phyloP scores from a whole-genome alignment of 2,329 filamentous ascomycete species.

The Arthrobotrys sphaeroides region DNA sequence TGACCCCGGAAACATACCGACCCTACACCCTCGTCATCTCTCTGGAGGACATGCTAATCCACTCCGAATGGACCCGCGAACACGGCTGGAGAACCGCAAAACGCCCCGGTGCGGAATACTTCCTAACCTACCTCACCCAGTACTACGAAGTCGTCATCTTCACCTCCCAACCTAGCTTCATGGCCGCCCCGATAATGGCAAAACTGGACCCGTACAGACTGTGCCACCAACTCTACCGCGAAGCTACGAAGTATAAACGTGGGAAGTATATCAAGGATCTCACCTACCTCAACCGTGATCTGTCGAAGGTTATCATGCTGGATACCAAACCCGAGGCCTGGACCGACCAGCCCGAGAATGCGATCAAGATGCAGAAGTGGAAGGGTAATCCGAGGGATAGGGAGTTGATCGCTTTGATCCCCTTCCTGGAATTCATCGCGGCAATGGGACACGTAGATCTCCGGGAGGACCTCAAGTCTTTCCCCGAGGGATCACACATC shows the following conservation, averaged over 20 bases:
- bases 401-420: slow-evolving; percentile 86
- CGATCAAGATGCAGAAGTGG: slow-evolving; percentile 91
- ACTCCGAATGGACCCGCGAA: slow-evolving; percentile 92
- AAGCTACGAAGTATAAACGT: slow-evolving; percentile 96
- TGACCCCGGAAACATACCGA: slow-evolving; percentile 74
- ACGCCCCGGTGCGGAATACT: slow-evolving; percentile 94
- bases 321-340: slow-evolving; percentile 86
- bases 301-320: slow-evolving; percentile 93
- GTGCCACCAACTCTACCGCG: slow-evolving; percentile 91
- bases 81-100: slow-evolving; percentile 96
- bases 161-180: slow-evolving; percentile 83
- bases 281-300: slow-evolving; percentile 94
- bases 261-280: slow-evolving; percentile 98
- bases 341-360: slow-evolving; percentile 92
- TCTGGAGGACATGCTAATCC: slow-evolving; percentile 90
- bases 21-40: slow-evolving; percentile 93
- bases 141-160: slow-evolving; percentile 99
- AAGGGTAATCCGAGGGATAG: slow-evolving; percentile 82
- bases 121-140: slow-evolving; percentile 92
- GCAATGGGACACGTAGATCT: slow-evolving; percentile 92
- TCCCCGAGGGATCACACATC: slow-evolving; percentile 82
- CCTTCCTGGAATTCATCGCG: slow-evolving; percentile 96
- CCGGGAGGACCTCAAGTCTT: slow-evolving; percentile 84
- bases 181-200: slow-evolving; percentile 85
- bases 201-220: slow-evolving; percentile 90